Evolutionary conservation across 352 stramenopile species (phyloP).

Genomic region (Phytophthora sansomeana): DNA sequence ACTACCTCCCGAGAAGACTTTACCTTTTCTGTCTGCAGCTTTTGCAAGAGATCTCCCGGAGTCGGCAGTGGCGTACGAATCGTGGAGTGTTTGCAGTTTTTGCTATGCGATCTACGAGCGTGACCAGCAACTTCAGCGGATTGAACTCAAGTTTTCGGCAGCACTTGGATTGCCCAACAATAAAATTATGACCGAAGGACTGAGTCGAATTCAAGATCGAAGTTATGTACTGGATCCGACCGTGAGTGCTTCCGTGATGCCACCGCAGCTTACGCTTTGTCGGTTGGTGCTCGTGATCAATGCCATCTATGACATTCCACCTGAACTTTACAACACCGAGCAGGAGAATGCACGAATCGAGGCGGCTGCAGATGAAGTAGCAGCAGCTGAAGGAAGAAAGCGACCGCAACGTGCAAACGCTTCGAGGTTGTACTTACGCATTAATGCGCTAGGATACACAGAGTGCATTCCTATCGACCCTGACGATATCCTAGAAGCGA

Average conservation of each 20-base stretch:
- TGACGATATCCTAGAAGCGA: slow-evolving; percentile 57
- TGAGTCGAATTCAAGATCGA: slow-evolving; percentile 61
- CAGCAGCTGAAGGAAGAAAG: slow-evolving; percentile 38
- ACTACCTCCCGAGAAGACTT: slow-evolving; percentile 53
- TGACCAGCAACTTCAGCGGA: slow-evolving; percentile 76
- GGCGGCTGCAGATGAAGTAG: slow-evolving; percentile 31
- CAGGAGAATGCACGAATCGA: slow-evolving; percentile 43
- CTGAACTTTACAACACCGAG: slow-evolving; percentile 78
- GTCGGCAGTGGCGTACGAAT: slow-evolving; percentile 77
- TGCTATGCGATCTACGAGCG: slow-evolving; percentile 89
- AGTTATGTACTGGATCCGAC: slow-evolving; percentile 56
- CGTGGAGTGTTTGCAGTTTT: slow-evolving; percentile 85
- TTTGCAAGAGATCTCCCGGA: slow-evolving; percentile 56
- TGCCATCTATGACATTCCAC: slow-evolving; percentile 84
- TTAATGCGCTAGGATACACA: slow-evolving; percentile 75
- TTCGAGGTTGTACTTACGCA: slow-evolving; percentile 75
- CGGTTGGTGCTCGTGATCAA: slow-evolving; percentile 81
- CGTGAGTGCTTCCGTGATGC: slow-evolving; percentile 50
- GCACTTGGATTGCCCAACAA: slow-evolving; percentile 56
- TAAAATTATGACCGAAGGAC: slow-evolving; percentile 39
- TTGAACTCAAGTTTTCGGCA: slow-evolving; percentile 70
- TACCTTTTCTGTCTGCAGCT: slow-evolving; percentile 57
- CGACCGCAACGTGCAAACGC: slow-evolving; percentile 16
- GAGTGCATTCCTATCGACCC: slow-evolving; percentile 79
- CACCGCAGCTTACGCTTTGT: slow-evolving; percentile 78